Base-by-base conservation (phyloP, 768 basidiomycete genomes). In the Pulveroboletus sp. region DNA sequence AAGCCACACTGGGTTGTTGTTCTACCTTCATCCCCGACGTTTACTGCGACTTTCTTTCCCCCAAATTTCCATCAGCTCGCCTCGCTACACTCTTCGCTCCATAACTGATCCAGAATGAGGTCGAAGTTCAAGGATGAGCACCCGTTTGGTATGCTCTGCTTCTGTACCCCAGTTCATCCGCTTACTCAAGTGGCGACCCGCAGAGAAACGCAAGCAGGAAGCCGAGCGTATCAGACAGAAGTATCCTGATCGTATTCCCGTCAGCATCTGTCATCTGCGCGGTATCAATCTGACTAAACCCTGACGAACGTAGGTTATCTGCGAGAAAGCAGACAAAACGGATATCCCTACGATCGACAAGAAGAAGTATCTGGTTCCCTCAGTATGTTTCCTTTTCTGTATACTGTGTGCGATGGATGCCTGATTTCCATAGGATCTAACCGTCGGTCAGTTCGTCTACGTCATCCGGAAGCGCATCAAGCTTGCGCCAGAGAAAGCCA, bases 381-480 rank as follows among this genome's bases (percentile, higher is more conserved):
- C 93, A 47, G 95, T 95, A 63, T 62, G 88, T 69, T 42, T 19
- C 36, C 22, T 37, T 42, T 42, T 2, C 31, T 37, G 23, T 35
- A n/a, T 27, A 39, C 24, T 13, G 32, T 38, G 43, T 23, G 29
- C 53, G 58, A 63, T 69, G 57, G 49, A 53, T 39, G 45, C 49
- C 60, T 68, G 62, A 68, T 69, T 53, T 31, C 22, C 31, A 26
- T 58, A 97, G 93, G 93, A 97, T 72, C 74, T 96, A 49, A 97
- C 93, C 35, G 94, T 97, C 9, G 94, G 94, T 11, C 95, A 99
- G 68, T 99, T 99, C 68, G 96, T 99, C 49, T 99, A 99, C 70
- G 96, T 99, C 29, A 99, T 99, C 67, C 86, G 96, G 64, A 99
- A 99, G 79, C 89, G 96, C 54, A 99, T 98, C 86, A 98, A 99